These are phyloP conservation scores for Picea mariana DNA, from an alignment of 83 land plant genomes.

Conservation along the genomic window DNA sequence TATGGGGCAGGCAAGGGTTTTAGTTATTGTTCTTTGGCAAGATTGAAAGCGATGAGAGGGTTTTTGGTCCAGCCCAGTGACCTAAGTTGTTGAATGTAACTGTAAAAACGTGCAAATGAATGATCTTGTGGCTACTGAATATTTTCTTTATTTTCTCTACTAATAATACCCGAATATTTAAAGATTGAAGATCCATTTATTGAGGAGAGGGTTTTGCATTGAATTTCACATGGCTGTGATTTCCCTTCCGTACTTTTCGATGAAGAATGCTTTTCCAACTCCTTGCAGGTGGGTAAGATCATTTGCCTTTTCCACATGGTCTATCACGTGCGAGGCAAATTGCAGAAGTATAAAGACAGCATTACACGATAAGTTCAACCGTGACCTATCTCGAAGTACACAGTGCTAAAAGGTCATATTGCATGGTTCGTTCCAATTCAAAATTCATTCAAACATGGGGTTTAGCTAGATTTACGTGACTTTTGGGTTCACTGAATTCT, in stretches of 20 bases:
- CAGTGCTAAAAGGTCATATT: too few relatives aligned
- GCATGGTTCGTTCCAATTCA: too few relatives aligned
- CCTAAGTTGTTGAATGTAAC: background rate
- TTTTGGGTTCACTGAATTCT: too few relatives aligned
- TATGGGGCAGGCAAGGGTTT: background rate
- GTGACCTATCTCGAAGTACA: too few relatives aligned
- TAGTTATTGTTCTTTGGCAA: background rate
- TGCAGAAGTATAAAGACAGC: too few relatives aligned
- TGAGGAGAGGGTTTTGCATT: conserved; percentile 4
- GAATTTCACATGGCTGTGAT: background rate
- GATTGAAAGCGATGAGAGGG: background rate
- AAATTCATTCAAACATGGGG: too few relatives aligned
- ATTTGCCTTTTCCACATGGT: too few relatives aligned
- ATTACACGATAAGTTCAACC: too few relatives aligned
- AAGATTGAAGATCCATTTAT: background rate
- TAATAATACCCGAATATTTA: background rate
- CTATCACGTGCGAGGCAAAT: too few relatives aligned
- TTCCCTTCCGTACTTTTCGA: background rate
- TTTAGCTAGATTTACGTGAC: too few relatives aligned
- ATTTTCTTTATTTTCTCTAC: background rate
- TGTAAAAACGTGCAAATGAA: background rate
- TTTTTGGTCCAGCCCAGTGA: background rate
- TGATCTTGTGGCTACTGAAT: background rate
- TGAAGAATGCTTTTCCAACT: background rate
- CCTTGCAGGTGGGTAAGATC: background rate